A percentile compares a stretch with the other conserved stretches of the same genome.
phyloP scores from a whole-genome alignment of 768 basidiomycete genomes.

The Cyathus striatus region DNA sequence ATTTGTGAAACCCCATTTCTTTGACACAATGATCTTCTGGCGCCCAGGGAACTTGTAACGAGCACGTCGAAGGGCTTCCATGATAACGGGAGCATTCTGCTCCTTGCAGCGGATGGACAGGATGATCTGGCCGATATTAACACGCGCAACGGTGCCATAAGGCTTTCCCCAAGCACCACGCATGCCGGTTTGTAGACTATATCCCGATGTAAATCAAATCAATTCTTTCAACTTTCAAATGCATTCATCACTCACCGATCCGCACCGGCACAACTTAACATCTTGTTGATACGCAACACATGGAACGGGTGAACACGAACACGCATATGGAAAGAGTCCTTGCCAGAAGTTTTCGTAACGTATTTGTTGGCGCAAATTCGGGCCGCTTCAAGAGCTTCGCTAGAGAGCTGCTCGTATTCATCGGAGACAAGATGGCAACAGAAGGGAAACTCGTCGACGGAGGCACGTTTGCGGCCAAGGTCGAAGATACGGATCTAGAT shows the following conservation, averaged over 20 bases:
- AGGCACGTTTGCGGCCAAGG: conserved; percentile 92
- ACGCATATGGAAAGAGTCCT: conserved; percentile 98
- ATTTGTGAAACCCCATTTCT: conserved; percentile 99
- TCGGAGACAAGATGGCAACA: conserved; percentile 95
- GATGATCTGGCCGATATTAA: conserved; percentile 96
- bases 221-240: background rate
- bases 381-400: conserved; percentile 94
- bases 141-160: conserved; percentile 92
- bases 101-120: conserved; percentile 88
- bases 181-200: conserved; percentile 95
- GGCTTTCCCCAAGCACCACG: conserved; percentile 99
- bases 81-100: conserved; percentile 77
- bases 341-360: conserved; percentile 95
- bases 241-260: conserved; percentile 65
- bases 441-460: conserved; percentile 98
- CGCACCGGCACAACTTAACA: conserved; percentile 98
- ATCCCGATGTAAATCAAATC: background rate
- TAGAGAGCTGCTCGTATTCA: conserved; percentile 95
- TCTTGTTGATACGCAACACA: conserved; percentile 99
- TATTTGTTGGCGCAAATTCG: conserved; percentile 99
- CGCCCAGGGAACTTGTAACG: conserved; percentile 99
- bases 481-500: conserved; percentile 83
- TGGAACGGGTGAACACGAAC: conserved; percentile 99
- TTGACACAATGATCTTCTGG: conserved; percentile 94
- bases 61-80: conserved; percentile 95